phyloP scores from a whole-genome alignment of 495 filamentous ascomycete species.

The Neurospora sp. region DNA sequence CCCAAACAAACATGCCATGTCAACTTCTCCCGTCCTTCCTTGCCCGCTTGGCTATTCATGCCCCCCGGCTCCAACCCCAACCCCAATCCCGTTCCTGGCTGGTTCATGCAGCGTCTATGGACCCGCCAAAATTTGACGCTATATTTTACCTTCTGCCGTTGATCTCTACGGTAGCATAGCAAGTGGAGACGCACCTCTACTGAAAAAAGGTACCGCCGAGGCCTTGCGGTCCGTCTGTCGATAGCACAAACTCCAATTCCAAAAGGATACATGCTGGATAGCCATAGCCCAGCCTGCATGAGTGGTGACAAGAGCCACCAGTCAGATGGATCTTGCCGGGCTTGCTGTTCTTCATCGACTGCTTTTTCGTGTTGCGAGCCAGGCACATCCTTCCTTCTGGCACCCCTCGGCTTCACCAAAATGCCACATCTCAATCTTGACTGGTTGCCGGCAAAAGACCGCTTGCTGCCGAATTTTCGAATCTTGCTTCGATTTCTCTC shows the following conservation, averaged over 20 bases:
- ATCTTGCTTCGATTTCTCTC: conserved; percentile 11
- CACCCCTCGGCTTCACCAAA: conserved; percentile 12
- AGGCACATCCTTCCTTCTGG: conserved; percentile 28
- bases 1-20: conserved; percentile 2
- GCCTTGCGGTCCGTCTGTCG: conserved; percentile 1
- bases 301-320: conserved; percentile 28
- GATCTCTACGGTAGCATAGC: conserved; percentile 17
- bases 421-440: conserved; percentile 12
- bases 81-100: conserved; percentile 10
- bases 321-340: conserved; percentile 33
- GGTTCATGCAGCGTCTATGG: conserved; percentile 30
- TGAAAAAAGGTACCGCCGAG: conserved; percentile 23
- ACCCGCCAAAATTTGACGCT: conserved; percentile 22
- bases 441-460: conserved; percentile 19
- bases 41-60: not conserved
- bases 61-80: not conserved
- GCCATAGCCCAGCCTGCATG: conserved; percentile 34
- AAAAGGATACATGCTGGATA: conserved; percentile 19
- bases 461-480: conserved; percentile 12
- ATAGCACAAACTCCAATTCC: conserved; percentile 13
- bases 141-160: conserved; percentile 12
- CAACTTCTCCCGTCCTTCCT: not conserved
- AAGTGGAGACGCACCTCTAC: conserved; percentile 29
- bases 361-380: conserved; percentile 18
- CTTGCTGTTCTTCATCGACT: conserved; percentile 9